Base-by-base conservation (phyloP, 306 rosid species). In the Herpetospermum pedunculosum region DNA sequence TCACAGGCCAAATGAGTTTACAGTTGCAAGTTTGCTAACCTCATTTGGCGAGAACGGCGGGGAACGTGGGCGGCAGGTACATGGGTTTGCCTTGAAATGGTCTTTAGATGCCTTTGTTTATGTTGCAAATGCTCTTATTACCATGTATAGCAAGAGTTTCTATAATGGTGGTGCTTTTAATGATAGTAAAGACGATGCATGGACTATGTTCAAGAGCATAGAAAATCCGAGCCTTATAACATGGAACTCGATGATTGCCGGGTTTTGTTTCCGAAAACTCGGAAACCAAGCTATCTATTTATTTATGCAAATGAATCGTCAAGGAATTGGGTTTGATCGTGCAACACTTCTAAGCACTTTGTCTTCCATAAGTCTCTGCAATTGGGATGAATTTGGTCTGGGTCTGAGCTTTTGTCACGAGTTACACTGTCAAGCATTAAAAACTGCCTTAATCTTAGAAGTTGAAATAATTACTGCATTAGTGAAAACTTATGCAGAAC, bases 171-270 rank as follows among this genome's bases (percentile, higher is more conserved):
- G 81, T 34, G 74, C 62, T 58, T 81, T 32, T 79, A 77, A 78
- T 77, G 72, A 54, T 53, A 29, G 80, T 30, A 49, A 19, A 47
- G 87, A 85, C 50, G 90, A 85, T 34, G 92, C 90, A 0, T 87
- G 92, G 98, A 78, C 60, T 21, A 19, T 93, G 76, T 93, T 93
- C 77, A 65, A 81, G 80, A 76, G 80, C 75, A 87, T 87, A 83
- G 85, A 87, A 73, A 75, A 75, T 58, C 80, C 84, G 38, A 90
- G 85, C 83, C 81, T 84, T 70, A 59, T 89, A 76, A 81, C 98
- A 41, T 93, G 98, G 98, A 93, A 93, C 77, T 87, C 98, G 5
- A 86, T 90, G 88, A 82, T 93, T 82, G 84, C 98, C 44, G 96
- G 87, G 76, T 85, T 88, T 80, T 96, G 83, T 81, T 81, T 40